Percentiles rank a stretch among this genome's conserved stretches.
Conservation (phyloP, 352 stramenopile species). For the Phytophthora constricta region DNA sequence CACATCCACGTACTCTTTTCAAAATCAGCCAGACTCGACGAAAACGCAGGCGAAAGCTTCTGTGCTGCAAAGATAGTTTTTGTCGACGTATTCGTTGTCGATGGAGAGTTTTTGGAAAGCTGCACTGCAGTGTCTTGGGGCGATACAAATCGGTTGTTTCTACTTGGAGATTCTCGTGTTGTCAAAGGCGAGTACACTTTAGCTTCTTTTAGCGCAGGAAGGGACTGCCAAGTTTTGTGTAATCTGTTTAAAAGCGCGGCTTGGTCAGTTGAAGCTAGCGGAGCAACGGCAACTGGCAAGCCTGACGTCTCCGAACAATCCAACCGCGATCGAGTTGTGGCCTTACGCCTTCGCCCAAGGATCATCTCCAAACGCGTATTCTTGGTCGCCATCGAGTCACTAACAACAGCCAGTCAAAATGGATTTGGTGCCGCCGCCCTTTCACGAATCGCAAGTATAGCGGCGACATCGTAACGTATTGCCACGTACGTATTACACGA, state of each 20-base stretch:
- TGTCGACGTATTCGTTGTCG: background rate
- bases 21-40: slow-evolving; percentile 9
- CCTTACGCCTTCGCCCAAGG: background rate
- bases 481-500: slow-evolving; percentile 41
- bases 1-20: slow-evolving; percentile 27
- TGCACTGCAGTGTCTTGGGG: background rate
- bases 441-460: slow-evolving; percentile 24
- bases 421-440: slow-evolving; percentile 26
- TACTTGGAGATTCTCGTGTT: background rate
- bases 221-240: slow-evolving; percentile 24
- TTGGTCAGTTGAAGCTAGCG: background rate
- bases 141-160: background rate
- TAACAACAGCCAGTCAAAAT: slow-evolving; percentile 16
- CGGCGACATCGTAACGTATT: background rate
- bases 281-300: background rate
- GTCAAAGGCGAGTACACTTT: slow-evolving; percentile 24
- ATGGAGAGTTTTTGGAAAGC: slow-evolving; percentile 4
- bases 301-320: background rate
- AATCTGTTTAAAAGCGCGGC: slow-evolving; percentile 19
- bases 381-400: slow-evolving; percentile 21
- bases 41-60: background rate
- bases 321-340: slow-evolving; percentile 4
- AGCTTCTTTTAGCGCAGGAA: slow-evolving; percentile 20
- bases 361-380: background rate
- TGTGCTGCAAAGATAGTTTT: background rate